Evolutionary conservation across 2,329 filamentous ascomycete species (phyloP), one percentile per base, ranked within the genome.

Genomic region (Colletotrichum incanum): DNA sequence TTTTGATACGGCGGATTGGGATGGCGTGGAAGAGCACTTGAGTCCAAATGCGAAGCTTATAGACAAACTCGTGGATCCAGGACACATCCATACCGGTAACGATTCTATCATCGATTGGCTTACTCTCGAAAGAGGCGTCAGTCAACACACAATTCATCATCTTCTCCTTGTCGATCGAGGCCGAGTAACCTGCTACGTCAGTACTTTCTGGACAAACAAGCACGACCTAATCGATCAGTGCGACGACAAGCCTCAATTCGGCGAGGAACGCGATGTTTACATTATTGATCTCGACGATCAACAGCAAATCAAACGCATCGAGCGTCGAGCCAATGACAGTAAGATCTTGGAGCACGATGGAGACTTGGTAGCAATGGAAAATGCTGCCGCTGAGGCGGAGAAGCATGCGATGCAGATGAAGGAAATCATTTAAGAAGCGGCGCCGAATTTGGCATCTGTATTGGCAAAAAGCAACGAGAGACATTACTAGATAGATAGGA

Each of bases 91-190:
- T 11, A 11, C 3, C 3, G 12, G 11, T 5, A 11, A 23, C 34
- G 16, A 31, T 5, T 0, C 2, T 1, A 39, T 58, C 18, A 20
- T 65, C 6, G 8, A 26, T 1, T 20, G 34, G 8, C 31, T 56
- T 6, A 5, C 37, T 9, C 1, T 0, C 0, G 1, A 11, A 2
- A 3, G 5, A 1, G 1, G 1, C 5, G 6, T 2, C 2, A 1
- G 16, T 1, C 11, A 49, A 16, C 28, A 3, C 8, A 55, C 8
- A 11, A 28, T 54, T 1, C 20, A 23, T 4, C 54, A 63, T n/a
- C 28, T 49, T 3, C 41, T 67, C 1, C 8, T 67, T 16, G 31
- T 68, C 4, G 66, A 68, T 3, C 18, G 66, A 23, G 34, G 66
- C 20, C 41, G 50, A 2, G 31, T 63, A 1, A 50, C 50, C 2